Percentiles rank a stretch among this genome's conserved stretches.
Conservation (phyloP, 306 rosid genomes). For the Urtica urens region DNA sequence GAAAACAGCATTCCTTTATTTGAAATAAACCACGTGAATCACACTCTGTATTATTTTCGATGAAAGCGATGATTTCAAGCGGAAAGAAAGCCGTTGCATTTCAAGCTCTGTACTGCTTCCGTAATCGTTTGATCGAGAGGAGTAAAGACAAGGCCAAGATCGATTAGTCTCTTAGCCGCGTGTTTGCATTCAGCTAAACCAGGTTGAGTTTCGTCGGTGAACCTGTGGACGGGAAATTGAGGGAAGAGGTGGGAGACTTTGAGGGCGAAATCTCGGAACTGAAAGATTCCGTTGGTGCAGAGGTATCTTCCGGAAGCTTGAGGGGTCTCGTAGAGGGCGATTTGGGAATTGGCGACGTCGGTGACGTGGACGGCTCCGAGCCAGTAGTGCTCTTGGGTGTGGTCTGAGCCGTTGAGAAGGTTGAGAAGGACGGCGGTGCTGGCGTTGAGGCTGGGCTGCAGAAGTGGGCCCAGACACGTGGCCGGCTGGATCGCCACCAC, state of each 20-base stretch:
- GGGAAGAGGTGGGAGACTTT: conserved; percentile 48
- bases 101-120: conserved; percentile 60
- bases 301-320: conserved; percentile 71
- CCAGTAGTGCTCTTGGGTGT: conserved; percentile 78
- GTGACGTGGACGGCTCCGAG: conserved; percentile 73
- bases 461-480: conserved; percentile 53
- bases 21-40: too few species aligned
- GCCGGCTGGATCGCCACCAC: conserved; percentile 61
- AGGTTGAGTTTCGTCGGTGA: conserved; percentile 61
- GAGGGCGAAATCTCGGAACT: conserved; percentile 44
- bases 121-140: conserved; percentile 60
- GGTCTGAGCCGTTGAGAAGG: conserved; percentile 55
- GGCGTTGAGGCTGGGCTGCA: conserved; percentile 61
- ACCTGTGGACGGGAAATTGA: conserved; percentile 65
- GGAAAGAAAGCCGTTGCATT: conserved; percentile 54
- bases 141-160: conserved; percentile 55
- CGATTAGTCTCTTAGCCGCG: conserved; percentile 61
- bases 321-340: conserved; percentile 47
- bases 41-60: too few species aligned
- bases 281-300: conserved; percentile 70
- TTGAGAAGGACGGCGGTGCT: conserved; percentile 60
- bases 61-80: too few species aligned
- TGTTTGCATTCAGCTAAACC: conserved; percentile 45
- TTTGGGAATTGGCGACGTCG: conserved; percentile 57
- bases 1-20: too few species aligned